Percentiles rank a stretch among this genome's conserved stretches.
These are phyloP conservation scores for Solanum etuberosum DNA, from an alignment of 257 asterid genomes.

Conservation along the genomic window DNA sequence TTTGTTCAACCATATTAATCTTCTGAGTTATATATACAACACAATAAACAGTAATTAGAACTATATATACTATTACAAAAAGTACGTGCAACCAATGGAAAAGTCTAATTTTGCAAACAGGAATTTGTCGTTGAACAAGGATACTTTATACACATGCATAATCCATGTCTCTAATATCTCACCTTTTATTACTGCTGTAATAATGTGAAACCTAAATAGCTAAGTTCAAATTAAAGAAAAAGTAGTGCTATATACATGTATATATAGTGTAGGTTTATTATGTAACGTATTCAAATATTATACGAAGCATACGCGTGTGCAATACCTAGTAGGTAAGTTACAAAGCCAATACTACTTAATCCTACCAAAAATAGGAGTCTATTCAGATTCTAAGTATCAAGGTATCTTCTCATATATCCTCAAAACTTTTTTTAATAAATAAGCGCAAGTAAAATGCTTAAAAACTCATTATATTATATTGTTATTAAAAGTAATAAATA, in stretches of 20 bases:
- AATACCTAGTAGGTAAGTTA: neutral
- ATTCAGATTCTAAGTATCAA: constrained; percentile 8
- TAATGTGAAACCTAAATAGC: neutral
- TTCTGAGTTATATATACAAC: constrained; percentile 14
- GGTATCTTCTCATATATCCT: neutral
- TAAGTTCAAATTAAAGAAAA: neutral
- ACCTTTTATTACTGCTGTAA: neutral
- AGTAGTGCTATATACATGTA: neutral
- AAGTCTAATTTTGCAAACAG: neutral
- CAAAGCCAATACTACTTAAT: constrained; percentile 3
- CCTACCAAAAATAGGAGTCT: constrained; percentile 15
- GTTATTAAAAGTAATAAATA: neutral
- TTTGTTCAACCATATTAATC: constrained; percentile 38
- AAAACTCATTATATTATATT: neutral
- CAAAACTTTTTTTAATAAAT: neutral
- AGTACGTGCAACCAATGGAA: neutral
- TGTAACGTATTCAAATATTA: constrained; percentile 1
- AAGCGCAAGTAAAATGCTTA: neutral
- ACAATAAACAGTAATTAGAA: neutral
- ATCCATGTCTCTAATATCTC: neutral
- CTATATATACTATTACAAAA: neutral
- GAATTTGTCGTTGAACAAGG: neutral
- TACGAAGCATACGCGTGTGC: neutral
- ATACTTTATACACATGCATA: neutral
- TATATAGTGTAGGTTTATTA: neutral